phyloP scores from a whole-genome alignment of 495 filamentous ascomycete species.

The Neurospora pannonica region DNA sequence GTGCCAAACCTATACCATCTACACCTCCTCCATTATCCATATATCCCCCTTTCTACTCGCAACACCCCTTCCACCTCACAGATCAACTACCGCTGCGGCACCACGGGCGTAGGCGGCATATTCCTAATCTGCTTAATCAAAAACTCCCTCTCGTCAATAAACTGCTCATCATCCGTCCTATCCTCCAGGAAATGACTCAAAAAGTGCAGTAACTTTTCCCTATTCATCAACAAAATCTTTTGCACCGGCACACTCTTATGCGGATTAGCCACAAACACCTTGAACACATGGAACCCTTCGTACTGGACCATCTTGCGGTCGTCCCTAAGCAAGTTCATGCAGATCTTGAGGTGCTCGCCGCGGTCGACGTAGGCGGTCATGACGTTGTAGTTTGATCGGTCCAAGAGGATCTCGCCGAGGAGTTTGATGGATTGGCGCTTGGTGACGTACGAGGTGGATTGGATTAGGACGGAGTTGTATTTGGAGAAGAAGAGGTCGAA shows the following conservation, averaged over 20 bases:
- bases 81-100: slow-evolving; percentile 29
- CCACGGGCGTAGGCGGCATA: slow-evolving; percentile 58
- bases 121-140: slow-evolving; percentile 87
- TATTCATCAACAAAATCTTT: slow-evolving; percentile 90
- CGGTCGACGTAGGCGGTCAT: slow-evolving; percentile 97
- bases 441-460: slow-evolving; percentile 93
- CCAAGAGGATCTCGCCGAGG: slow-evolving; percentile 87
- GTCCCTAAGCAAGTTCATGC: slow-evolving; percentile 92
- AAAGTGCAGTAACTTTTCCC: slow-evolving; percentile 80
- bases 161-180: slow-evolving; percentile 94
- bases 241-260: slow-evolving; percentile 92
- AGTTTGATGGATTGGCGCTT: slow-evolving; percentile 98
- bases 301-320: slow-evolving; percentile 99
- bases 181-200: slow-evolving; percentile 88
- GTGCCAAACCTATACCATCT: background rate
- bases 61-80: background rate
- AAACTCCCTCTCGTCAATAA: slow-evolving; percentile 95
- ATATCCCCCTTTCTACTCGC: background rate
- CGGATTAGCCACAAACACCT: slow-evolving; percentile 97
- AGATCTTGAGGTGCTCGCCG: slow-evolving; percentile 90
- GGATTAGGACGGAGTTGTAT: slow-evolving; percentile 82
- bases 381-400: slow-evolving; percentile 91
- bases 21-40: background rate
- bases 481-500: slow-evolving; percentile 83
- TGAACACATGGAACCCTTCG: slow-evolving; percentile 98